Evolutionary conservation across 495 filamentous ascomycete genomes (phyloP), one percentile per base, ranked within the genome.

Genomic region (Xylaria acuta): DNA sequence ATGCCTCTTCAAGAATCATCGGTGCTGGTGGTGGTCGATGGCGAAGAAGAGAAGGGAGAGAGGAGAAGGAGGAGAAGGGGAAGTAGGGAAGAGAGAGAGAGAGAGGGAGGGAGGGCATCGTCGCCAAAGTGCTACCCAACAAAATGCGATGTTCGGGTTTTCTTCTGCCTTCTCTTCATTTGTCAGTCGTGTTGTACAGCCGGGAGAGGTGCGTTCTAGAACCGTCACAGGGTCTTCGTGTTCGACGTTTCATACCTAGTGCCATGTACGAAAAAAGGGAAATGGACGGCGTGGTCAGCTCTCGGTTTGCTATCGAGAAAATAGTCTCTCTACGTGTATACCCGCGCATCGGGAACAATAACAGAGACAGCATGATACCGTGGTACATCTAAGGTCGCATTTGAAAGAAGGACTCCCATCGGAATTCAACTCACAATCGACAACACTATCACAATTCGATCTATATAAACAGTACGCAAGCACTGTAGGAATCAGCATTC

Each of bases 1-100:
- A 60, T 60, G 58, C 58, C 58, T 1, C 58, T 60, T 60, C 58
- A 60, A 60, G 58, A 2, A 30, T 60, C 36, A 64, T 34, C 18
- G 22, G 38, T 43, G 22, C 30, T 30, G 59, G 18, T 25, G 59
- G 3, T 22, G 14, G 12, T 36, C n/a, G 59, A 5, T 32, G 58
- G n/a, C 1, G 58, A 22, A 60, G 18, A n/a, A 25, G 14, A 59
- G 30, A 20, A 14, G 11, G 14, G 14, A 20, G 25, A 20, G 12
- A 18, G 4, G 27, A 20, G 3, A 3, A 18, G 53, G 25, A 18
- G 30, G 27, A 6, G 12, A 27, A 30, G 7, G 27, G 12, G 25
- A 34, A 20, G 25, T 3, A 7, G 36, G 54, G 27, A 9, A 18
- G 30, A 9, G 5, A 18, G 18, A 18, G 30, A 5, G 27, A 34